phyloP scores from a whole-genome alignment of 164 flowering plant genomes.

The Echeveria elegans region DNA sequence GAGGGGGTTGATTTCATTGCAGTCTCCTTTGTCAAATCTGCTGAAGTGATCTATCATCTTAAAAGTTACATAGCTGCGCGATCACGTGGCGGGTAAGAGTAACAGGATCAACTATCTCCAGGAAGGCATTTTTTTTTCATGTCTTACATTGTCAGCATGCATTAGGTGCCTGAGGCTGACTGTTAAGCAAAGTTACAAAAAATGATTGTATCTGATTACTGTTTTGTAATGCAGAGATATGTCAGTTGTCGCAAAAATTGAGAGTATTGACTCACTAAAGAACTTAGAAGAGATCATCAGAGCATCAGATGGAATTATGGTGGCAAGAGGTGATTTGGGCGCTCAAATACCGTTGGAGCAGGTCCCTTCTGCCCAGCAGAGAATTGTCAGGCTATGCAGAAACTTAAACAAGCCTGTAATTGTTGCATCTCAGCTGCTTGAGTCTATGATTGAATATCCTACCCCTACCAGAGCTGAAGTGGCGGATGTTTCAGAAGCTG shows the following conservation, averaged over 20 bases:
- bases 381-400: slow-evolving; percentile 51
- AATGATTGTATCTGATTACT: neutral
- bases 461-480: slow-evolving; percentile 97
- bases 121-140: too few species aligned
- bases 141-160: too few species aligned
- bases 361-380: slow-evolving; percentile 68
- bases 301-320: slow-evolving; percentile 92
- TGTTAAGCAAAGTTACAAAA: too few species aligned
- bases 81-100: slow-evolving; percentile 19
- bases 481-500: slow-evolving; percentile 92
- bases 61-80: slow-evolving; percentile 52
- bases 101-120: neutral
- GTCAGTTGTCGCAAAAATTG: slow-evolving; percentile 79
- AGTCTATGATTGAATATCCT: slow-evolving; percentile 91
- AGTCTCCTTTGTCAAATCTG: slow-evolving; percentile 69
- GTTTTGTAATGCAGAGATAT: slow-evolving; percentile 28
- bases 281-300: slow-evolving; percentile 62
- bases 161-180: too few species aligned
- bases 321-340: slow-evolving; percentile 95
- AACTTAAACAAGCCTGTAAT: slow-evolving; percentile 85
- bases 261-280: slow-evolving; percentile 65
- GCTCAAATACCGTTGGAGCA: slow-evolving; percentile 84
- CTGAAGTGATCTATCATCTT: slow-evolving; percentile 43
- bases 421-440: slow-evolving; percentile 87
- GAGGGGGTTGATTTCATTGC: slow-evolving; percentile 87